A percentile compares a stretch with the other conserved stretches of the same genome.
These are phyloP conservation scores for Penicillium fuscoglaucum DNA, from an alignment of 2,329 filamentous ascomycete genomes.

Conservation along the genomic window DNA sequence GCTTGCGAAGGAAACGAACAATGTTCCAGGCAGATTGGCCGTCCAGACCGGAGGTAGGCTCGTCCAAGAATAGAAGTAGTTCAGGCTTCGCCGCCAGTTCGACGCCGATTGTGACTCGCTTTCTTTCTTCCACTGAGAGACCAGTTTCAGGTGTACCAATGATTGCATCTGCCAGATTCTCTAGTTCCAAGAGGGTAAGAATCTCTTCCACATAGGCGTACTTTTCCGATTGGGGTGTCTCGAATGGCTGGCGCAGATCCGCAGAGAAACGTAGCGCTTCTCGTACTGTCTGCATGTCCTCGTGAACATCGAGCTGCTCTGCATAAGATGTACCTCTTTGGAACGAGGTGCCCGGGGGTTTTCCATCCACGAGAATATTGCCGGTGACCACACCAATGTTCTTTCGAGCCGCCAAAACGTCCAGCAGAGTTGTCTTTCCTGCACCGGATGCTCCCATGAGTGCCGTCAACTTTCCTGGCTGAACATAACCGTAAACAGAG, in stretches of 20 bases:
- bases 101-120: slow-evolving; percentile 43
- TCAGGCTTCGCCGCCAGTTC: slow-evolving; percentile 46
- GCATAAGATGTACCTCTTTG: slow-evolving; percentile 65
- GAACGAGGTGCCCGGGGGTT: slow-evolving; percentile 58
- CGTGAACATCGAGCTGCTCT: slow-evolving; percentile 66
- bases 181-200: slow-evolving; percentile 64
- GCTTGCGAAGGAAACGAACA: slow-evolving; percentile 59
- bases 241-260: slow-evolving; percentile 61
- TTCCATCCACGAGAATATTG: slow-evolving; percentile 63
- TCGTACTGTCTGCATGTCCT: slow-evolving; percentile 62
- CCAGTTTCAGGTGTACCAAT: slow-evolving; percentile 62
- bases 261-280: slow-evolving; percentile 68
- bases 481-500: slow-evolving; percentile 51
- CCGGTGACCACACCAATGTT: slow-evolving; percentile 65
- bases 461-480: slow-evolving; percentile 52
- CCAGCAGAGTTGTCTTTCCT: slow-evolving; percentile 81
- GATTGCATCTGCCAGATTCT: slow-evolving; percentile 65
- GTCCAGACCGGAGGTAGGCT: slow-evolving; percentile 60
- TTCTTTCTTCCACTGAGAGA: slow-evolving; percentile 56
- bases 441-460: slow-evolving; percentile 62
- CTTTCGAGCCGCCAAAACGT: slow-evolving; percentile 68
- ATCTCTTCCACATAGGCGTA: slow-evolving; percentile 67
- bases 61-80: slow-evolving; percentile 65
- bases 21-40: slow-evolving; percentile 61
- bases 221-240: slow-evolving; percentile 60